Evolutionary conservation across 805 yeast species (phyloP).

Genomic region (Komagataella pastoris): DNA sequence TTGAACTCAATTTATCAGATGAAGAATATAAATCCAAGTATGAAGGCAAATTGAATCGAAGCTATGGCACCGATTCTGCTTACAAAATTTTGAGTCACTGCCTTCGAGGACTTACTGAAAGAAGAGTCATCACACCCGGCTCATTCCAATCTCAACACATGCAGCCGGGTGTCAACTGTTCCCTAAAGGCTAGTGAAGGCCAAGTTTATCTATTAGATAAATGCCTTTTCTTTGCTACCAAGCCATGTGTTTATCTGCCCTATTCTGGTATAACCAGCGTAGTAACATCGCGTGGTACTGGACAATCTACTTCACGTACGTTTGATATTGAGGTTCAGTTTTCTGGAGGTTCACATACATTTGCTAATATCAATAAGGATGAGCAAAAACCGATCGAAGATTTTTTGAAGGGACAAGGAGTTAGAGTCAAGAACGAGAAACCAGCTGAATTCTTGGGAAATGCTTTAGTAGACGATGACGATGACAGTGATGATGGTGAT

Average conservation of each 20-base stretch:
- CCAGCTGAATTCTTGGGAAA: conserved; percentile 75
- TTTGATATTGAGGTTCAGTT: conserved; percentile 71
- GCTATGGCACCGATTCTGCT: conserved; percentile 64
- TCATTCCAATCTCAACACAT: conserved; percentile 61
- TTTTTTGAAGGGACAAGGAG: conserved; percentile 63
- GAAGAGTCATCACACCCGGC: conserved; percentile 78
- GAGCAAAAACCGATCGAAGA: conserved; percentile 74
- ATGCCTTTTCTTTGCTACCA: conserved; percentile 81
- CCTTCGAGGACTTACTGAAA: conserved; percentile 79
- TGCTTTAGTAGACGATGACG: conserved; percentile 54
- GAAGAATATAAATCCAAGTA: conserved; percentile 68
- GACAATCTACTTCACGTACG: conserved; percentile 69
- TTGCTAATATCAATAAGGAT: conserved; percentile 81
- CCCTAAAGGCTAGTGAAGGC: conserved; percentile 92
- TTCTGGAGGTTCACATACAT: conserved; percentile 58
- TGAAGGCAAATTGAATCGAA: conserved; percentile 59
- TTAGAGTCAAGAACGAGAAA: conserved; percentile 79
- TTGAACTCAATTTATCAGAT: conserved; percentile 76
- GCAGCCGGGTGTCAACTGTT: conserved; percentile 82
- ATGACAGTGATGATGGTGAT: conserved; percentile 38
- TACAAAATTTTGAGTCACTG: conserved; percentile 81
- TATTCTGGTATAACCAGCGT: conserved; percentile 66
- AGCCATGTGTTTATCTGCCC: conserved; percentile 88
- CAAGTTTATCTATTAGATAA: conserved; percentile 86
- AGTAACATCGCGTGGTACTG: conserved; percentile 78